Base-by-base conservation (phyloP, 768 basidiomycete species). In the Peribolospora baueri region DNA sequence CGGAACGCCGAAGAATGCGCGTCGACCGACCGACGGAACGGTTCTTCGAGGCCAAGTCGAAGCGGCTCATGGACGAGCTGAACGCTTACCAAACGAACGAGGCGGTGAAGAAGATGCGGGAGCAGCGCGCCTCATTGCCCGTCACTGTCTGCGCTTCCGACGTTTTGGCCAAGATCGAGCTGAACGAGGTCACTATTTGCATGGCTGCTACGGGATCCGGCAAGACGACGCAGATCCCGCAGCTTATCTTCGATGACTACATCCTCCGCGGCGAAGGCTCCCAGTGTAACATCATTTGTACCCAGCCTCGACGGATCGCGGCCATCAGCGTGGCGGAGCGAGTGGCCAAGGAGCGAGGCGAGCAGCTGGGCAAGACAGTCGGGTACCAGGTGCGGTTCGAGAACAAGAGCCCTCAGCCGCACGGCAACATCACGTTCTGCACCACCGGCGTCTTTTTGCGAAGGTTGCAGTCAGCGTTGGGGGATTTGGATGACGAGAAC, bases 341-440 rank as follows among this genome's bases (percentile, higher is more conserved):
- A 53, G 83, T 93, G 3, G 79, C 90, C 10, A 82, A 79, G 61
- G 90, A 97, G 68, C 73, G 90, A 54, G 83, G 80, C 3, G 79
- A 88, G 65, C 52, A 60, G 0, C 57, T 81, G 4, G 90, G 90
- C 7, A 66, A 68, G 37, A 75, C 79, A 7, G 75, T 95, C 47
- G 90, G 90, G 3, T 93, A 91, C 65, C 84, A 85, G 63, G 86
- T 93, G 48, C 79, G 90, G 25, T 91, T 93, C 65, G 88, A 93
- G 59, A 69, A 76, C 50, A 83, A 79, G 61, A 69, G 75, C 1
- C 87, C 90, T 9, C 74, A 82, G 60, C 74, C 76, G 10, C 74
- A 87, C 66, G 90, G 88, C 3, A 81, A 78, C 42, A 75, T 93
- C 65, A 84, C 84, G 2, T 95, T 88, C 68, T 90, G 84, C 69